phyloP scores from a whole-genome alignment of 2,329 filamentous ascomycete species.

The Trichoderma simmonsii region DNA sequence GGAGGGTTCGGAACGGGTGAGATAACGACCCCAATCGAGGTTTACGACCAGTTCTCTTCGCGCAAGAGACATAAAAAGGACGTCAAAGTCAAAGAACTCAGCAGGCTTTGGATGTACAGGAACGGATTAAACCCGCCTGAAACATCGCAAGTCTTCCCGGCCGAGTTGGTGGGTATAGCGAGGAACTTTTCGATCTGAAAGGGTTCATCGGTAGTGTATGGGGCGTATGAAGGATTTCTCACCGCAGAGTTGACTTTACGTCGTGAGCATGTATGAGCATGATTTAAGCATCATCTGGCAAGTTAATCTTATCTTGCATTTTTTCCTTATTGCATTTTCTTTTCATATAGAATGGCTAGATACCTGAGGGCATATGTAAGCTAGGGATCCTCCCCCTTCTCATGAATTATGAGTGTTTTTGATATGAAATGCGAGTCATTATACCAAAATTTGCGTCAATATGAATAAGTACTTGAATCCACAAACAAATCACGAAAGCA shows the following conservation, averaged over 20 bases:
- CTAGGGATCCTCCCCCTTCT: background rate
- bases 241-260: background rate
- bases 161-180: slow-evolving; percentile 31
- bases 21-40: slow-evolving; percentile 36
- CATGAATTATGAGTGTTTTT: background rate
- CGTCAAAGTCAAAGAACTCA: slow-evolving; percentile 58
- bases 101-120: slow-evolving; percentile 60
- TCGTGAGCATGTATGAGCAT: background rate
- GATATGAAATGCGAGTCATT: background rate
- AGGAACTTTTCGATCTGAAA: slow-evolving; percentile 12
- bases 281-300: background rate
- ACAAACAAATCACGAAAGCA: background rate
- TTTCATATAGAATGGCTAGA: background rate
- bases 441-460: background rate
- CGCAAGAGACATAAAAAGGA: slow-evolving; percentile 30
- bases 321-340: background rate
- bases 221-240: background rate
- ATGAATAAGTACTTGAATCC: background rate
- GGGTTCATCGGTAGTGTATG: too few relatives aligned
- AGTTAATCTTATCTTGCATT: background rate
- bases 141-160: slow-evolving; percentile 34
- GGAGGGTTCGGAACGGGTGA: slow-evolving; percentile 37
- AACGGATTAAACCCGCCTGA: slow-evolving; percentile 55
- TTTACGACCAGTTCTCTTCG: slow-evolving; percentile 33
- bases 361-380: background rate